phyloP scores from a whole-genome alignment of 306 rosid species.

The Senna tora region DNA sequence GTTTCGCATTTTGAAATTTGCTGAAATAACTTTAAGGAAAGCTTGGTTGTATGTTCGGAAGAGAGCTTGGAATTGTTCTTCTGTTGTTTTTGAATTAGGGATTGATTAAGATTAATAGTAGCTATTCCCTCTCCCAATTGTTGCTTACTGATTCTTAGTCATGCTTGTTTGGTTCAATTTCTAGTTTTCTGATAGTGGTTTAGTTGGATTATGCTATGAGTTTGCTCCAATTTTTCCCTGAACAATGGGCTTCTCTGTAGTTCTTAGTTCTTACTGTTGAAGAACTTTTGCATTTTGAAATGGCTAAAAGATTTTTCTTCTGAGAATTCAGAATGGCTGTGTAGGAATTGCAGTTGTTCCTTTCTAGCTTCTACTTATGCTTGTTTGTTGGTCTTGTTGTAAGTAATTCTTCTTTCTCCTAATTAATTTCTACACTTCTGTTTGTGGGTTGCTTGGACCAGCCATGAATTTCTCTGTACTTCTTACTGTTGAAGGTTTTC shows the following conservation, averaged over 20 bases:
- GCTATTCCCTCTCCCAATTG: background rate
- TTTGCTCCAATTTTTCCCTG: background rate
- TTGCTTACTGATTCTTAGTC: too few species aligned
- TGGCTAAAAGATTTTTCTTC: background rate
- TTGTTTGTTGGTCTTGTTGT: background rate
- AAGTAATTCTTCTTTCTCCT: background rate
- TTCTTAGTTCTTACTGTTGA: background rate
- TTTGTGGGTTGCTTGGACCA: background rate
- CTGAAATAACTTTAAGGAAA: background rate
- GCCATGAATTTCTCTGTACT: background rate
- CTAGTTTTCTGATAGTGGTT: background rate
- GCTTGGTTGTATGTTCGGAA: background rate
- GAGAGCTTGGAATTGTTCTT: too few species aligned
- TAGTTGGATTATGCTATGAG: background rate
- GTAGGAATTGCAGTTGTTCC: background rate
- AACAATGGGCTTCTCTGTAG: constrained; percentile 1
- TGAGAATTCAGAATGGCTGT: background rate
- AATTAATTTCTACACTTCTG: background rate
- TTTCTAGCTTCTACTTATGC: background rate
- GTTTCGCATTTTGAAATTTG: background rate
- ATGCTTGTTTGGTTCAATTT: background rate
- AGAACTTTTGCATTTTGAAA: background rate
- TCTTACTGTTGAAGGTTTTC: background rate
- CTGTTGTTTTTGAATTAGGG: background rate
- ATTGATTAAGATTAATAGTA: background rate